Percentiles rank a stretch among this genome's conserved stretches.
phyloP scores from a whole-genome alignment of 345 rosid species.

The Euphorbia tirucalli region DNA sequence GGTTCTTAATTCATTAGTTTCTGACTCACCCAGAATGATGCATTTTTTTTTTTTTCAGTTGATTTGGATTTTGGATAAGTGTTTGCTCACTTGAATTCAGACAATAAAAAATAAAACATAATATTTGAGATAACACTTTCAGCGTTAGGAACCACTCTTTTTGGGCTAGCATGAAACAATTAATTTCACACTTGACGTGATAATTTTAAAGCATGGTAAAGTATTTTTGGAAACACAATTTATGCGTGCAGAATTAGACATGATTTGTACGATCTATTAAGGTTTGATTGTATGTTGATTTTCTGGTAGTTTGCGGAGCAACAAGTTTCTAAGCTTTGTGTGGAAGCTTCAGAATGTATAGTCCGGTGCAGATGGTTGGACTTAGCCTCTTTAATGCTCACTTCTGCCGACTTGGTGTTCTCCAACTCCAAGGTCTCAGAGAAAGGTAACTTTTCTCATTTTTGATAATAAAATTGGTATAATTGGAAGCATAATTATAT shows the following conservation, averaged over 20 bases:
- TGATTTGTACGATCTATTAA: neutral
- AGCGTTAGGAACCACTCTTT: neutral
- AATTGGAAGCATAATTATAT: neutral
- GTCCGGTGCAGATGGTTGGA: slow-evolving; percentile 69
- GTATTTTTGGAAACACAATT: neutral
- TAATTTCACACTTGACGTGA: neutral
- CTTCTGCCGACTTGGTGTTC: slow-evolving; percentile 82
- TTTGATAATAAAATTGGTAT: neutral
- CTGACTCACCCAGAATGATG: neutral
- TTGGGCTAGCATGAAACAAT: neutral
- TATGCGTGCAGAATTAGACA: neutral
- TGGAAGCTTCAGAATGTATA: slow-evolving; percentile 77
- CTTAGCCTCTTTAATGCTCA: slow-evolving; percentile 74
- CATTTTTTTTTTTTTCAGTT: neutral
- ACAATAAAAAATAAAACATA: too few relatives aligned
- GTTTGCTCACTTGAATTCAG: neutral
- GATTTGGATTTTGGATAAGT: neutral
- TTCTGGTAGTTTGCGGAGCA: slow-evolving; percentile 62
- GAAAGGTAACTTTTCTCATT: slow-evolving; percentile 50
- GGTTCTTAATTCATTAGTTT: neutral
- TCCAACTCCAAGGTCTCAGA: slow-evolving; percentile 73
- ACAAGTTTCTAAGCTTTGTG: slow-evolving; percentile 66
- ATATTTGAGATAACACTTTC: neutral
- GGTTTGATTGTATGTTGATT: neutral
- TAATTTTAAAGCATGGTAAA: neutral